Evolutionary conservation across 306 rosid species (phyloP).

Genomic region (Pyrus communis): DNA sequence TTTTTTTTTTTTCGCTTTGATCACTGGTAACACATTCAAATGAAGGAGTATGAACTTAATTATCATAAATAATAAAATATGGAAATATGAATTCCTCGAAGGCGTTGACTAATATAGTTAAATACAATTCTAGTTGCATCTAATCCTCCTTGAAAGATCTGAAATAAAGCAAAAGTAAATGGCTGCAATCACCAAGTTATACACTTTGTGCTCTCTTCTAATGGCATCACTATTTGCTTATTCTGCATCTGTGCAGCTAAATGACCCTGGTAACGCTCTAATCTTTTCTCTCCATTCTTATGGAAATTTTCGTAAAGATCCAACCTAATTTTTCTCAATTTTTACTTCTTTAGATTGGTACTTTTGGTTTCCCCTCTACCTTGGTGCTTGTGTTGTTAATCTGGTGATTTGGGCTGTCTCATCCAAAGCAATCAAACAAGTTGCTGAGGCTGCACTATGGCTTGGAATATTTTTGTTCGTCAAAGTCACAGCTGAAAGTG

Average conservation of each 20-base stretch:
- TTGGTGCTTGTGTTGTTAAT: slow-evolving; percentile 43
- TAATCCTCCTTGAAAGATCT: not conserved
- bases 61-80: not conserved
- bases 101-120: slow-evolving; percentile 24
- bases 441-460: slow-evolving; percentile 28
- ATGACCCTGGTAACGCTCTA: slow-evolving; percentile 43
- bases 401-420: slow-evolving; percentile 34
- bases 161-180: slow-evolving; percentile 19
- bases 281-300: not conserved
- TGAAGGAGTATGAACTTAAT: not conserved
- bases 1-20: too few relatives aligned
- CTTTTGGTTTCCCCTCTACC: slow-evolving; percentile 61
- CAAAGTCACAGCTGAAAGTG: slow-evolving; percentile 40
- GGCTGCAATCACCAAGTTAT: slow-evolving; percentile 28
- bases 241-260: slow-evolving; percentile 59
- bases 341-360: slow-evolving; percentile 47
- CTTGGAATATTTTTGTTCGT: slow-evolving; percentile 29
- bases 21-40: too few relatives aligned
- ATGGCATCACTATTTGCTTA: slow-evolving; percentile 60
- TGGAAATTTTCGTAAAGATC: not conserved
- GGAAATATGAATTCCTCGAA: slow-evolving; percentile 12
- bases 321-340: not conserved
- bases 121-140: not conserved
- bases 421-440: slow-evolving; percentile 14
- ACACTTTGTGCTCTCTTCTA: slow-evolving; percentile 32